phyloP scores from a whole-genome alignment of 2,329 filamentous ascomycete genomes.

The Fusarium nelsonii region DNA sequence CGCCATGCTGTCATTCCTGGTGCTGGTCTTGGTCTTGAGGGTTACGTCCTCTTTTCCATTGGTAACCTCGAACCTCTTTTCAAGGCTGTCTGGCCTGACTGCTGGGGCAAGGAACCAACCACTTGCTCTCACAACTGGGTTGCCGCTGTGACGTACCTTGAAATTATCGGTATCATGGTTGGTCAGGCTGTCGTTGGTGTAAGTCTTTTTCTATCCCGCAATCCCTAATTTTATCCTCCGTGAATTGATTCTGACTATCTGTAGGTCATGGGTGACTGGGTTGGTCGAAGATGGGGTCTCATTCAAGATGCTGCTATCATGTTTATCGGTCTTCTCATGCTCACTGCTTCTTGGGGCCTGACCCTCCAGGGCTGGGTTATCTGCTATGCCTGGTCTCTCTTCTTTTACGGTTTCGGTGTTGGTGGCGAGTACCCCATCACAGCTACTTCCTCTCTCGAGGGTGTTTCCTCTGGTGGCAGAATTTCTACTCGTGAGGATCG shows the following conservation, averaged over 20 bases:
- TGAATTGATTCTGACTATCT: constrained; percentile 31
- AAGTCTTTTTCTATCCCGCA: constrained; percentile 48
- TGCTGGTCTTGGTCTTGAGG: constrained; percentile 91
- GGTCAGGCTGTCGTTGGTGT: constrained; percentile 91
- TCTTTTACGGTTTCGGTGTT: constrained; percentile 76
- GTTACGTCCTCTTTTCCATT: constrained; percentile 97
- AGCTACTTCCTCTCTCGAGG: constrained; percentile 94
- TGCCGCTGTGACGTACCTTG: constrained; percentile 87
- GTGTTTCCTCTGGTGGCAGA: constrained; percentile 85
- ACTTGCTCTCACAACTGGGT: constrained; percentile 86
- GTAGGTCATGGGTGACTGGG: constrained; percentile 73
- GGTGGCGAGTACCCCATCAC: constrained; percentile 98
- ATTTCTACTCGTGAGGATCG: constrained; percentile 92
- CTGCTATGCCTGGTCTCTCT: constrained; percentile 94
- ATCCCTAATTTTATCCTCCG: not conserved
- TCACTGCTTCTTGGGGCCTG: constrained; percentile 90
- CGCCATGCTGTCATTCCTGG: constrained; percentile 92
- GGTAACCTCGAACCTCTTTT: constrained; percentile 91
- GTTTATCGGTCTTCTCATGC: constrained; percentile 91
- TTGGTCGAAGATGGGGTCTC: constrained; percentile 93
- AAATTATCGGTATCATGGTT: constrained; percentile 94
- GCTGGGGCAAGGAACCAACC: constrained; percentile 74
- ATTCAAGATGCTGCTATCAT: constrained; percentile 96
- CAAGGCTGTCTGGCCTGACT: constrained; percentile 77
- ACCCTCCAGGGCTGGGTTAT: constrained; percentile 95